Evolutionary conservation across 2,329 filamentous ascomycete species (phyloP), one percentile per base, ranked within the genome.

Genomic region (Claviceps cyperi): DNA sequence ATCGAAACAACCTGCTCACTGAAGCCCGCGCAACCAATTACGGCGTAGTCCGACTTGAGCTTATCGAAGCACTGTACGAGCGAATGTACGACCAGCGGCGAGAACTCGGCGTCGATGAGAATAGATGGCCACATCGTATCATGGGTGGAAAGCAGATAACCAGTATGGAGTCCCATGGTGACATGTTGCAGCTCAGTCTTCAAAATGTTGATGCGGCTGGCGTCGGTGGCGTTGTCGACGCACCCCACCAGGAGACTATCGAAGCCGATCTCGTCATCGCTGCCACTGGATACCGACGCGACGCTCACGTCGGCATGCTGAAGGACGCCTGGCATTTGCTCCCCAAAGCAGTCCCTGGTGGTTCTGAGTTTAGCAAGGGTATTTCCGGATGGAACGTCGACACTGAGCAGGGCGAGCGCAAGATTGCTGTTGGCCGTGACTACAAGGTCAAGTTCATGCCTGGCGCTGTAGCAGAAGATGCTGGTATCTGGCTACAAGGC

Each of bases 11-110:
- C 54, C 62, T 79, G 35, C 63, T 95, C 48, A 69, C 73, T 15
- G 80, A 81, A 48, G 86, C 94, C 57, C 83, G 84, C 52, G 81
- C 81, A 32, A 97, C 91, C 53, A 97, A 97, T 71, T 97, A 97
- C 65, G 86, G 88, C 48, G 91, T 97, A 4, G 91, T 98, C 3
- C 82, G 91, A 7, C 77, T 95, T n/a, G 80, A 87, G 56, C 77
- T 97, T 47, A 86, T 97, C 51, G 91, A 97, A 66, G 78, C 83
- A 51, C 78, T 97, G 32, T 97, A 94, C 66, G 81, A 91, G 66
- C 79, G 78, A 51, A 81, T 95, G 69, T 97, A 97, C 68, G 77
- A 88, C 50, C 91, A 97, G 67, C 80, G 82, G 47, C 76, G 94
- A 49, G 73, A 77, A 45, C 73, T 87, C 35, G 77, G 78, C 51